Evolutionary conservation across 1,284 basidiomycete genomes (phyloP).

Genomic region (Trichosporon faecale): DNA sequence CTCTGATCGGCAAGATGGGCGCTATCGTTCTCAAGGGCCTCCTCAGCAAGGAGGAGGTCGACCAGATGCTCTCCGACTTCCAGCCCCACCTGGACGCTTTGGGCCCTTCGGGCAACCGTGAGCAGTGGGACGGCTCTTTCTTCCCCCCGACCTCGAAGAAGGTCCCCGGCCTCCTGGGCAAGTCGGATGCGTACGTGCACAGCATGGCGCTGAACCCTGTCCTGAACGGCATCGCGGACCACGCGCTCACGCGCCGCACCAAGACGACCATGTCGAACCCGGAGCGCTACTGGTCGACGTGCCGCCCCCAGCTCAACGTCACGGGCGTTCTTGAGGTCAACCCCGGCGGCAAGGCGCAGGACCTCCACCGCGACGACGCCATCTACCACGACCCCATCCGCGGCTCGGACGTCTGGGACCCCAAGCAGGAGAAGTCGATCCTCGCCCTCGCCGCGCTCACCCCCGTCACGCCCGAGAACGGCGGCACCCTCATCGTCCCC

Average conservation of each 20-base stretch:
- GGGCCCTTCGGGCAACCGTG: slow-evolving; percentile 19
- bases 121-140: slow-evolving; percentile 27
- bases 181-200: slow-evolving; percentile 20
- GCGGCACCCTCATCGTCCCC: slow-evolving; percentile 26
- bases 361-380: slow-evolving; percentile 27
- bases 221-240: slow-evolving; percentile 23
- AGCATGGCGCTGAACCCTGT: slow-evolving; percentile 21
- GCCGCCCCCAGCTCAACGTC: slow-evolving; percentile 25
- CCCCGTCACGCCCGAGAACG: slow-evolving; percentile 24
- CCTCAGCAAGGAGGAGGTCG: slow-evolving; percentile 18
- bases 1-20: slow-evolving; percentile 26
- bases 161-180: slow-evolving; percentile 21
- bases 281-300: slow-evolving; percentile 23
- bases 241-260: slow-evolving; percentile 23
- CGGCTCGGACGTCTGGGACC: slow-evolving; percentile 22
- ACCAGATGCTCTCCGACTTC: slow-evolving; percentile 20
- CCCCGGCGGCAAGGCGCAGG: slow-evolving; percentile 24
- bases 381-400: slow-evolving; percentile 25
- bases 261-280: slow-evolving; percentile 26
- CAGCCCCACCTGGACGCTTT: slow-evolving; percentile 23
- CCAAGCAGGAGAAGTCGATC: slow-evolving; percentile 22
- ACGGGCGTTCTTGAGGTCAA: slow-evolving; percentile 24
- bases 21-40: slow-evolving; percentile 25
- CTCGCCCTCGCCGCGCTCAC: slow-evolving; percentile 21
- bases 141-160: slow-evolving; percentile 26